A percentile compares a stretch with the other conserved stretches of the same genome.
These are phyloP conservation scores for Nicotiana benthamiana DNA, from an alignment of 257 asterid species.

Conservation along the genomic window DNA sequence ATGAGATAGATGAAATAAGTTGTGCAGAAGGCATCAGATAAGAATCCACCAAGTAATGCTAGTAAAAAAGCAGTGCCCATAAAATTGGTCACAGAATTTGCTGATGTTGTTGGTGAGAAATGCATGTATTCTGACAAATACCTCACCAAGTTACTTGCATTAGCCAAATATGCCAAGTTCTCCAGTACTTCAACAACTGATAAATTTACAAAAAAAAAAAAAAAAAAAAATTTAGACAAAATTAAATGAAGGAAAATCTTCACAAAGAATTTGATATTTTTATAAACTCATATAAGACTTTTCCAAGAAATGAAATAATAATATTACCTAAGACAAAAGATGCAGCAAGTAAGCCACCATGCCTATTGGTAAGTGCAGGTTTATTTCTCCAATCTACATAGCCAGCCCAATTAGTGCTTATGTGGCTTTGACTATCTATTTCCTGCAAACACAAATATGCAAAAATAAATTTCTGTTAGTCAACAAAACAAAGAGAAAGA, in stretches of 20 bases:
- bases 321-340: conserved; percentile 71
- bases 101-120: conserved; percentile 62
- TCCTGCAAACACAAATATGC: conserved; percentile 32
- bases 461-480: not conserved
- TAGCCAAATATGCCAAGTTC: conserved; percentile 85
- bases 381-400: conserved; percentile 74
- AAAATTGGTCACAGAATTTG: conserved; percentile 77
- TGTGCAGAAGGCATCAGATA: conserved; percentile 79
- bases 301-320: not conserved
- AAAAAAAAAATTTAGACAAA: too few relatives aligned
- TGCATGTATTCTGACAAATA: conserved; percentile 70
- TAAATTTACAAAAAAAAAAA: not conserved
- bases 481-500: not conserved
- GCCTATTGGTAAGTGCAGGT: conserved; percentile 49
- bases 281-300: too few relatives aligned
- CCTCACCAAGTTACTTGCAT: conserved; percentile 85
- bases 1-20: conserved; percentile 51
- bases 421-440: conserved; percentile 33
- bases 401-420: conserved; percentile 54
- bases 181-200: conserved; percentile 80
- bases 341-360: conserved; percentile 88
- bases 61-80: conserved; percentile 92
- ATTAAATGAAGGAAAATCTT: too few relatives aligned
- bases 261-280: too few relatives aligned
- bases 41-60: conserved; percentile 84